Conservation (phyloP, 2,329 filamentous ascomycete genomes). For the Stachybotrys chartarum region DNA sequence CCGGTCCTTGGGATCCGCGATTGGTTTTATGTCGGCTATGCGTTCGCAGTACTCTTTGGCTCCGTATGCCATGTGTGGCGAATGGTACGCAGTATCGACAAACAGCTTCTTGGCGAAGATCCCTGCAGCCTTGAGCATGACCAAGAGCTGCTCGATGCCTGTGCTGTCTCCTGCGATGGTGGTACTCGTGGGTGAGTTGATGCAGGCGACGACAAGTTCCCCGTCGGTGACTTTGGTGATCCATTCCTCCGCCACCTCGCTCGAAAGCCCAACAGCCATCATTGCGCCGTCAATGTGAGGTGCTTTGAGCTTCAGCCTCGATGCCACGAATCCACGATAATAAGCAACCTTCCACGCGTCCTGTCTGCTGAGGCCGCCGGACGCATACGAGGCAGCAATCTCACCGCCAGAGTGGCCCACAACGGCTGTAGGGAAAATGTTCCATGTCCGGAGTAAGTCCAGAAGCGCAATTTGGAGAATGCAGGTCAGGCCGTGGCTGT, state of each 20-base stretch:
- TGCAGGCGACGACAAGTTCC: not conserved
- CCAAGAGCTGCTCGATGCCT: not conserved
- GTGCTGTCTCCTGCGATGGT: not conserved
- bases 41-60: not conserved
- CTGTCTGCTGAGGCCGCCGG: not conserved
- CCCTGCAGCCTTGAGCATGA: not conserved
- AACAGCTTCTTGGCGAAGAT: not conserved
- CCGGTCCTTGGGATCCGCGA: not conserved
- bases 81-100: not conserved
- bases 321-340: not conserved
- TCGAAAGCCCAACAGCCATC: slow-evolving; percentile 4
- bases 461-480: not conserved
- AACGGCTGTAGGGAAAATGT: not conserved
- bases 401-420: not conserved
- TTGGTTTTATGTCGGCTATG: not conserved
- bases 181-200: not conserved
- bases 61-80: not conserved
- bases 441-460: not conserved
- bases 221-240: not conserved
- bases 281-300: not conserved
- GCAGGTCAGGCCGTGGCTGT: slow-evolving; percentile 2
- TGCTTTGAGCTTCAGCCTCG: not conserved
- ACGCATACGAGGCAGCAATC: not conserved
- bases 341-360: not conserved
- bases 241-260: not conserved